Evolutionary conservation across 2,329 filamentous ascomycete genomes (phyloP).

Genomic region (Cladosporium sp.): DNA sequence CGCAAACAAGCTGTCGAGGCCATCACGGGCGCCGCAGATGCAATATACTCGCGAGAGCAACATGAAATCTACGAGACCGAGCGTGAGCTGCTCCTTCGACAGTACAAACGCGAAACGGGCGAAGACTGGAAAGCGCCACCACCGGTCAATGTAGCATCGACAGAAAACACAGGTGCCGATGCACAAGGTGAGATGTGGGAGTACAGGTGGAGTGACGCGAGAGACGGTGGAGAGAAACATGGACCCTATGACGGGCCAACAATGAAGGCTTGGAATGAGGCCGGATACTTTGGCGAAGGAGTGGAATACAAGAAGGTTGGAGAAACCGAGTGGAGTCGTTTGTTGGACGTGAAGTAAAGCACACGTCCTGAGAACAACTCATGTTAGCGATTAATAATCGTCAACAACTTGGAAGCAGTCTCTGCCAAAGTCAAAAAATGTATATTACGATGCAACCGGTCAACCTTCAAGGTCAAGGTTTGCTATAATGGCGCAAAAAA

Average conservation of each 20-base stretch:
- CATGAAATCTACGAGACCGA: conserved; percentile 90
- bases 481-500: too few relatives aligned
- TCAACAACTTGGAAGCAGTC: too few relatives aligned
- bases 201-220: conserved; percentile 85
- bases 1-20: conserved; percentile 71
- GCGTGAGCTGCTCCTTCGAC: conserved; percentile 74
- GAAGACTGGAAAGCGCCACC: conserved; percentile 67
- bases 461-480: too few relatives aligned
- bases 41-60: conserved; percentile 75
- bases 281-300: conserved; percentile 87
- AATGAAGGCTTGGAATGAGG: conserved; percentile 88
- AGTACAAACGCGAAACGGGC: conserved; percentile 79
- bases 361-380: too few relatives aligned
- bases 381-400: too few relatives aligned
- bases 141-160: conserved; percentile 19
- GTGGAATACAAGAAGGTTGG: conserved; percentile 56
- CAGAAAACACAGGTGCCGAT: not conserved
- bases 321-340: conserved; percentile 39
- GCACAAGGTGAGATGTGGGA: conserved; percentile 63
- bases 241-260: conserved; percentile 80
- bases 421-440: too few relatives aligned
- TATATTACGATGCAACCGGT: too few relatives aligned
- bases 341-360: conserved; percentile 33
- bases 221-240: conserved; percentile 73
- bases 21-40: conserved; percentile 87